These are phyloP conservation scores for Candida labiduridarum DNA, from an alignment of 1,139 yeast genomes.

Conservation along the genomic window DNA sequence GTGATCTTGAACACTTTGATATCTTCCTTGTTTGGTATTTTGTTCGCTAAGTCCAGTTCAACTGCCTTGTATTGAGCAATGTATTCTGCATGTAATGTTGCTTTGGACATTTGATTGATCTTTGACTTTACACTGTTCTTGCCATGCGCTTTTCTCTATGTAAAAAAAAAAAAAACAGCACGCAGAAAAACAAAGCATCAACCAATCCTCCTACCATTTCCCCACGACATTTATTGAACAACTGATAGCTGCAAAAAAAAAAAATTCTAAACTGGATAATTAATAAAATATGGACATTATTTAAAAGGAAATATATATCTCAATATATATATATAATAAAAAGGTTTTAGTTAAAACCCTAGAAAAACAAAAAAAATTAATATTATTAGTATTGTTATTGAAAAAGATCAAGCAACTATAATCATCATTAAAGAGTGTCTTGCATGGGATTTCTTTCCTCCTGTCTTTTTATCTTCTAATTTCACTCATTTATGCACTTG, in stretches of 20 bases:
- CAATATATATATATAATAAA: neutral
- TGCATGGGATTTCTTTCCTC: neutral
- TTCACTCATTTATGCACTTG: slow-evolving; percentile 5
- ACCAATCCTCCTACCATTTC: neutral
- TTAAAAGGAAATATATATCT: neutral
- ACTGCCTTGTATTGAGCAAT: neutral
- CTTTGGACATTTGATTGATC: slow-evolving; percentile 1
- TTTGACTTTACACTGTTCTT: neutral
- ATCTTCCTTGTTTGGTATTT: slow-evolving; percentile 4
- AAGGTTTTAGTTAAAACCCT: neutral
- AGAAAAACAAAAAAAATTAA: neutral
- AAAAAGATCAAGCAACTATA: neutral
- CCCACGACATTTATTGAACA: slow-evolving; percentile 5
- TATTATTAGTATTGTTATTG: neutral
- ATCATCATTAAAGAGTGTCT: neutral
- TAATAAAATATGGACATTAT: neutral
- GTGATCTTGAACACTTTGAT: slow-evolving; percentile 18
- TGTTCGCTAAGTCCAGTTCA: neutral
- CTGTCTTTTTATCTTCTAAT: neutral
- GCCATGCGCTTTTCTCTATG: neutral
- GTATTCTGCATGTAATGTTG: slow-evolving; percentile 4
- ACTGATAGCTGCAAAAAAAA: neutral
- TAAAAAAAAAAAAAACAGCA: neutral
- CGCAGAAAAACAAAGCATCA: neutral
- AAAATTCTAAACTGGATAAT: neutral